A percentile compares a stretch with the other conserved stretches of the same genome.
phyloP scores from a whole-genome alignment of 1,284 basidiomycete species.

The Trametes versicolor region DNA sequence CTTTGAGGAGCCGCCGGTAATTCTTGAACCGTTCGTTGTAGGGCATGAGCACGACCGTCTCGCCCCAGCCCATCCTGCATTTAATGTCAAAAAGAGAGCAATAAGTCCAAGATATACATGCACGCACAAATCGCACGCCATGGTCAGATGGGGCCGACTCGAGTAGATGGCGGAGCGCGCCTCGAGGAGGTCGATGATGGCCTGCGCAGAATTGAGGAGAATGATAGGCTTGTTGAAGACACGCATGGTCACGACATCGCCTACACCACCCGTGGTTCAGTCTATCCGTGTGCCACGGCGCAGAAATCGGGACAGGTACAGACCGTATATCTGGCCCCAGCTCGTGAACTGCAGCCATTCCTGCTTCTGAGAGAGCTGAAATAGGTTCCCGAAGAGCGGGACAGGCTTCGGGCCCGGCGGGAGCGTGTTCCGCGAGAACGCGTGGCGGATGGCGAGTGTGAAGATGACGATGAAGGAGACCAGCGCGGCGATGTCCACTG shows the following conservation, averaged over 20 bases:
- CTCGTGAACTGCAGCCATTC: constrained; percentile 26
- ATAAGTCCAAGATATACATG: no score
- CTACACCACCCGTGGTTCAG: not conserved
- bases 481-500: constrained; percentile 3
- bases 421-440: not conserved
- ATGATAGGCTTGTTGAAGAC: constrained; percentile 38
- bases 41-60: constrained; percentile 30
- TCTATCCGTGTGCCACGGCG: no score
- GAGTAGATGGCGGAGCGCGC: constrained; percentile 40
- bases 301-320: not conserved
- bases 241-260: constrained; percentile 37
- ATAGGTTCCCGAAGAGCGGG: constrained; percentile 32
- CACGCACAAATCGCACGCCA: not conserved
- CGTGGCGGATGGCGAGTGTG: not conserved
- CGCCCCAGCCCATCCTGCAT: constrained; percentile 27
- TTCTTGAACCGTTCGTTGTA: constrained; percentile 41
- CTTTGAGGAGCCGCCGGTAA: constrained; percentile 35
- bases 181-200: constrained; percentile 40
- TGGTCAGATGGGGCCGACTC: constrained; percentile 24
- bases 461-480: not conserved
- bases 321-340: constrained; percentile 32
- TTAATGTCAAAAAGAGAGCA: not conserved
- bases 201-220: constrained; percentile 36
- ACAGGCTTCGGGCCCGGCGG: constrained; percentile 29
- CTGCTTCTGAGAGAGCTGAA: constrained; percentile 21